A percentile compares a stretch with the other conserved stretches of the same genome.
These are phyloP conservation scores for Aspergillus bombycis DNA, from an alignment of 2,329 filamentous ascomycete genomes.

Conservation along the genomic window DNA sequence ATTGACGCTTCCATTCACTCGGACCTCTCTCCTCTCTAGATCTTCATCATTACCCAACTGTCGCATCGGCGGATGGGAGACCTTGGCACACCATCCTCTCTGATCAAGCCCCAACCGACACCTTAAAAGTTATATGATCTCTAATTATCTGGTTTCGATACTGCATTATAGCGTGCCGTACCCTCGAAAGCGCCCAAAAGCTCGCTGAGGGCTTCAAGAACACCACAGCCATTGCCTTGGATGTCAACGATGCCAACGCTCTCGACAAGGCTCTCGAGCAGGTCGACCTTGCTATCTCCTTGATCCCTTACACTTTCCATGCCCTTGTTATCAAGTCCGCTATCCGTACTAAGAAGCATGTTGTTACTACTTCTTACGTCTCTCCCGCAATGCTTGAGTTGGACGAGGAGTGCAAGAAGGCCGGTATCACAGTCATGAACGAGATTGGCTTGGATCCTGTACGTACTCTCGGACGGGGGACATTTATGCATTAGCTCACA, in stretches of 20 bases:
- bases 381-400: constrained; percentile 91
- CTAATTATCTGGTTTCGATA: constrained; percentile 5
- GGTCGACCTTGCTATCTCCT: constrained; percentile 74
- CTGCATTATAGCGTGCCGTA: constrained; percentile 71
- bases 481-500: neutral
- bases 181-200: constrained; percentile 73
- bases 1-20: neutral
- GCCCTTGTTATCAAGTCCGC: constrained; percentile 88
- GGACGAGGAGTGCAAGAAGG: constrained; percentile 78
- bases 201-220: constrained; percentile 73
- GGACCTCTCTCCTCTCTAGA: neutral
- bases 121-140: neutral
- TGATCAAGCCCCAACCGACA: neutral
- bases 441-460: constrained; percentile 73
- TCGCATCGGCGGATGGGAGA: neutral
- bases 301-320: constrained; percentile 94
- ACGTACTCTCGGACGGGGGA: constrained; percentile 11
- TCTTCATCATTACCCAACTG: neutral
- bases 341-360: constrained; percentile 91
- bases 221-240: constrained; percentile 76
- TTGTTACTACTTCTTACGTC: constrained; percentile 93
- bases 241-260: constrained; percentile 75
- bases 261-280: constrained; percentile 81
- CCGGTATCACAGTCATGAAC: constrained; percentile 96
- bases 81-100: neutral